Conservation (phyloP, 2,329 filamentous ascomycete species). For the Sarocladiaceae sp. region DNA sequence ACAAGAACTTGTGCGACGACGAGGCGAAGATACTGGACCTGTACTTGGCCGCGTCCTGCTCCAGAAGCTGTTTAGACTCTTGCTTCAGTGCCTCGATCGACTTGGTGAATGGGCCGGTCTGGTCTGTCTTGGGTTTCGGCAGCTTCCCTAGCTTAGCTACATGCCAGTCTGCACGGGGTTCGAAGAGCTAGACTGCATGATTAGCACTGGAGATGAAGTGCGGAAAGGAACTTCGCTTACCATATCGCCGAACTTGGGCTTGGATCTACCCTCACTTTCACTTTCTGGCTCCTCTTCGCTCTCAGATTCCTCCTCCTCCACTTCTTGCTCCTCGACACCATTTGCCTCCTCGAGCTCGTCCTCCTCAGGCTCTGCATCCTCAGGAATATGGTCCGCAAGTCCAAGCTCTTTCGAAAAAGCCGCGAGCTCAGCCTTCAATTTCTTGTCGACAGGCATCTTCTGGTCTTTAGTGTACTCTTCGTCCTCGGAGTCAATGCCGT, state of each 20-base stretch:
- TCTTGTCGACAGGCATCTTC: slow-evolving; percentile 37
- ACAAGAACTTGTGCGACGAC: slow-evolving; percentile 92
- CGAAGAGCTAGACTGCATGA: slow-evolving; percentile 42
- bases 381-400: slow-evolving; percentile 27
- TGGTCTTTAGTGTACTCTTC: slow-evolving; percentile 27
- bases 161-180: slow-evolving; percentile 57
- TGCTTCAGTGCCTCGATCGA: slow-evolving; percentile 53
- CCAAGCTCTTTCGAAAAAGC: slow-evolving; percentile 36
- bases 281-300: slow-evolving; percentile 22
- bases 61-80: slow-evolving; percentile 70
- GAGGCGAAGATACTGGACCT: slow-evolving; percentile 69
- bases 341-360: slow-evolving; percentile 32
- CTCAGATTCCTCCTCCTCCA: slow-evolving; percentile 25
- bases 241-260: slow-evolving; percentile 23
- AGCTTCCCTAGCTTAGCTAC: slow-evolving; percentile 38
- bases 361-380: slow-evolving; percentile 33
- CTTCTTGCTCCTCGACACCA: slow-evolving; percentile 27
- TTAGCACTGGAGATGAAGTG: slow-evolving; percentile 28
- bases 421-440: slow-evolving; percentile 29
- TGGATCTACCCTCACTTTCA: slow-evolving; percentile 21
- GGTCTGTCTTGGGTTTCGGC: slow-evolving; percentile 39
- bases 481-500: slow-evolving; percentile 42
- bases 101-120: slow-evolving; percentile 36
- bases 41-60: slow-evolving; percentile 75
- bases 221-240: slow-evolving; percentile 21